phyloP scores from a whole-genome alignment of 805 yeast genomes.

The Scheffersomyces amazonensis region DNA sequence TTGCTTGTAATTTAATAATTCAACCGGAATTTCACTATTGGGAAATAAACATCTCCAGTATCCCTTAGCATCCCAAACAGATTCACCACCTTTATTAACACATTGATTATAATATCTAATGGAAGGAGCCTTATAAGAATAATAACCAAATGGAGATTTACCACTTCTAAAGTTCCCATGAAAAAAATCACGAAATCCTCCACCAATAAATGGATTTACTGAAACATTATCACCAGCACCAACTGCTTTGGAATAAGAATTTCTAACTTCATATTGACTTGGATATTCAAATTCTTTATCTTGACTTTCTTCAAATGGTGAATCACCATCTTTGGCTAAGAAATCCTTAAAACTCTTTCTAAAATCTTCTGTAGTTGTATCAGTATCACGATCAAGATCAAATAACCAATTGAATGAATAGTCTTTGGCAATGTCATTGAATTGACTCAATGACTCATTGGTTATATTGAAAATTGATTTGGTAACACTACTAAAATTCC shows the following conservation, averaged over 20 bases:
- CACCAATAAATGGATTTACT: slow-evolving; percentile 2
- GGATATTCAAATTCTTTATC: slow-evolving; percentile 5
- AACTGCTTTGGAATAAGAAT: slow-evolving; percentile 1
- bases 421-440: slow-evolving; percentile 18
- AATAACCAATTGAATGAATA: slow-evolving; percentile 15
- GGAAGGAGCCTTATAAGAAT: slow-evolving; percentile 59
- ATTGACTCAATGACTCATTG: slow-evolving; percentile 17
- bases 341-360: slow-evolving; percentile 1
- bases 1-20: slow-evolving; percentile 24
- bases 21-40: slow-evolving; percentile 33
- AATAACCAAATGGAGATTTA: slow-evolving; percentile 41
- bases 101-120: slow-evolving; percentile 61
- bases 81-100: slow-evolving; percentile 58
- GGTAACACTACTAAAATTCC: slow-evolving; percentile 21
- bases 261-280: slow-evolving; percentile 10
- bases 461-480: slow-evolving; percentile 22
- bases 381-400: slow-evolving; percentile 9
- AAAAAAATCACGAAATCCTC: slow-evolving; percentile 10
- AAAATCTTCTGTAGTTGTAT: neutral
- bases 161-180: slow-evolving; percentile 16
- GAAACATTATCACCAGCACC: neutral
- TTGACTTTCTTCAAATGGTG: neutral
- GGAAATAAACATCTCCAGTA: slow-evolving; percentile 93
- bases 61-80: slow-evolving; percentile 83
- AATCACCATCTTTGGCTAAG: slow-evolving; percentile 2